These are phyloP conservation scores for Ceriops tagal DNA, from an alignment of 345 rosid genomes.

Conservation along the genomic window DNA sequence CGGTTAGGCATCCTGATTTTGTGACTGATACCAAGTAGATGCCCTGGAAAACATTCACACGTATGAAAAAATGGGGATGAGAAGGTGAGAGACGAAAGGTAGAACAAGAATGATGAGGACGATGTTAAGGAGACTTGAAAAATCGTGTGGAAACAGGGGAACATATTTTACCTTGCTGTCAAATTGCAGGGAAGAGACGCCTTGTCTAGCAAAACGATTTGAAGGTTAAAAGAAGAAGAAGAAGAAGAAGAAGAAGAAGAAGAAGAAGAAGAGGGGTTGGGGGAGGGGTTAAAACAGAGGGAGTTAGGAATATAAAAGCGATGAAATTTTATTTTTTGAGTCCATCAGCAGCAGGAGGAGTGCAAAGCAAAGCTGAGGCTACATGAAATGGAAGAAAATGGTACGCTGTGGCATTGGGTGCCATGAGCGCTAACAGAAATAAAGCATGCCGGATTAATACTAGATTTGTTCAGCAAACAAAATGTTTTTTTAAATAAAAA, in stretches of 20 bases:
- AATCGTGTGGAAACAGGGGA: background rate
- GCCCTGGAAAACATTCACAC: constrained; percentile 50
- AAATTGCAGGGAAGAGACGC: constrained; percentile 67
- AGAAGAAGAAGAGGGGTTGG: background rate
- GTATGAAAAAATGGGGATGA: background rate
- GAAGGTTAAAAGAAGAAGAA: background rate
- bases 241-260: background rate
- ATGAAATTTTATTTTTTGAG: background rate
- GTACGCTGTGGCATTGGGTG: too few species aligned
- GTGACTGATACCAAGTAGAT: constrained; percentile 75
- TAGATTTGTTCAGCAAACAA: too few species aligned
- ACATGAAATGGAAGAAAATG: too few species aligned
- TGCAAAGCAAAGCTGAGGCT: too few species aligned
- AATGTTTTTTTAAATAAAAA: too few species aligned
- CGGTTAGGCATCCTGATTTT: constrained; percentile 72
- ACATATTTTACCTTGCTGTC: constrained; percentile 60
- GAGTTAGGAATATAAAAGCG: background rate
- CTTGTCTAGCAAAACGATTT: constrained; percentile 43
- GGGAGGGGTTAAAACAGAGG: background rate
- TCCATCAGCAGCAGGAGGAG: too few species aligned
- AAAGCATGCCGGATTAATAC: too few species aligned
- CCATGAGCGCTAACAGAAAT: too few species aligned
- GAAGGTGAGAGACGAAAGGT: background rate
- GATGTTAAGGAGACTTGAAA: background rate
- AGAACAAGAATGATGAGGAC: background rate